Evolutionary conservation across 805 yeast species (phyloP), one percentile per base, ranked within the genome.

Genomic region (Saccharomyces mikatae): DNA sequence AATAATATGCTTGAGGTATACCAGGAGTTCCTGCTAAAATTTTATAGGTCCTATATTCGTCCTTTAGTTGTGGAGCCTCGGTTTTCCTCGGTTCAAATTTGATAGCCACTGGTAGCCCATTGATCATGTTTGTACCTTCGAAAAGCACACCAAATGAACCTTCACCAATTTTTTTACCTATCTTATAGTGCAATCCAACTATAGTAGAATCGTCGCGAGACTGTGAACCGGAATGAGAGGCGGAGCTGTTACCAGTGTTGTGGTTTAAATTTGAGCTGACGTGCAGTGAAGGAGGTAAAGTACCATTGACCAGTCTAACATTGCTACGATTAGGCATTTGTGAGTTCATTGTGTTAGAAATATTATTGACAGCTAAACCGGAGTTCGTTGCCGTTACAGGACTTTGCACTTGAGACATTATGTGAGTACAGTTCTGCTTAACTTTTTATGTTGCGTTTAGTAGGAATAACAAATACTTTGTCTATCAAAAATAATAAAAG

Each of bases 111-210:
- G 88, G 95, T 58, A 85, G 86, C 60, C 91, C 91, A 74, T 90
- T 92, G 63, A 94, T 82, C 67, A 94, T 79, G 70, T 94, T 92
- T 47, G 89, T 81, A 58, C 99, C 99, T 74, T 94, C 98, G 69
- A 94, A 94, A 56, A 94, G 86, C 52, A 94, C 96, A 54, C 99
- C 99, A 71, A 94, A 94, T 3, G 98, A 92, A 47, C 99, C 99
- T 73, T 94, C 98, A 55, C 99, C 99, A 58, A 94, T 91, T 74
- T 94, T 94, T 71, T 91, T 92, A 56, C 98, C 99, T 54, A 94
- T 94, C 63, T 90, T 87, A 74, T 91, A 94, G 76, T 94, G 99
- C 57, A 92, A 83, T 26, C 99, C 99, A 48, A 94, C 97, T 48
- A 76, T 74, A 13, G 67, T 65, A 5, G 65, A 61, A 51, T 63